phyloP scores from a whole-genome alignment of 345 rosid genomes.

The Gossypioides kirkii region DNA sequence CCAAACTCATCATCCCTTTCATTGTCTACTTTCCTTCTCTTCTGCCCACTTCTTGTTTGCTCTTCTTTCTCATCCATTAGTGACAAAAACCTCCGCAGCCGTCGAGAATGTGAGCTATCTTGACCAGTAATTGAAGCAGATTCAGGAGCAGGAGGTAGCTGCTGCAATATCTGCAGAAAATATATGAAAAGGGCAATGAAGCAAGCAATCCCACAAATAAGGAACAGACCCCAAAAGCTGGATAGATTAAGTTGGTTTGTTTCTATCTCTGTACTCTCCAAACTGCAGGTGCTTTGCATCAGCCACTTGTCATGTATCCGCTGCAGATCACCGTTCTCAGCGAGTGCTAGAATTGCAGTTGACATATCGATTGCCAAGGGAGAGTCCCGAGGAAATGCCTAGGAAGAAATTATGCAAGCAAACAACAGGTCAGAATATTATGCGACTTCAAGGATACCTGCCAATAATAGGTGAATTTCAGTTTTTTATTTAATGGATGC shows the following conservation, averaged over 20 bases:
- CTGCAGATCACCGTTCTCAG: conserved; percentile 91
- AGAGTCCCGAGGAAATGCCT: conserved; percentile 96
- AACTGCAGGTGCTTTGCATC: conserved; percentile 53
- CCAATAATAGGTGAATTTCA: background rate
- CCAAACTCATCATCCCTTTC: conserved; percentile 23
- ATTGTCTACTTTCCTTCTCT: conserved; percentile 53
- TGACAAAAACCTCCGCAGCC: conserved; percentile 51
- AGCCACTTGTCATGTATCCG: conserved; percentile 97
- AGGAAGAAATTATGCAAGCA: conserved; percentile 1
- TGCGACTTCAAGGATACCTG: background rate
- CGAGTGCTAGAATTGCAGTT: conserved; percentile 68
- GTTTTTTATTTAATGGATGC: background rate
- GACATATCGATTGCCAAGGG: conserved; percentile 82
- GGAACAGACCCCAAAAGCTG: conserved; percentile 89
- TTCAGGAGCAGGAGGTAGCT: conserved; percentile 26
- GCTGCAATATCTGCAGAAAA: conserved; percentile 49
- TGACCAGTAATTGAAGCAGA: conserved; percentile 21
- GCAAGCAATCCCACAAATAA: conserved; percentile 75
- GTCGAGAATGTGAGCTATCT: conserved; percentile 33
- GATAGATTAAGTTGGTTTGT: conserved; percentile 66
- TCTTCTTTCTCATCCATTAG: conserved; percentile 79
- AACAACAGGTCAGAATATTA: background rate
- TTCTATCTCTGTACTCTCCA: conserved; percentile 59
- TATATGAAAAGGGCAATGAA: conserved; percentile 57
- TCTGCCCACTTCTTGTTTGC: conserved; percentile 29